Evolutionary conservation across 106 monocot genomes (phyloP).

Genomic region (Agapanthus africanus): DNA sequence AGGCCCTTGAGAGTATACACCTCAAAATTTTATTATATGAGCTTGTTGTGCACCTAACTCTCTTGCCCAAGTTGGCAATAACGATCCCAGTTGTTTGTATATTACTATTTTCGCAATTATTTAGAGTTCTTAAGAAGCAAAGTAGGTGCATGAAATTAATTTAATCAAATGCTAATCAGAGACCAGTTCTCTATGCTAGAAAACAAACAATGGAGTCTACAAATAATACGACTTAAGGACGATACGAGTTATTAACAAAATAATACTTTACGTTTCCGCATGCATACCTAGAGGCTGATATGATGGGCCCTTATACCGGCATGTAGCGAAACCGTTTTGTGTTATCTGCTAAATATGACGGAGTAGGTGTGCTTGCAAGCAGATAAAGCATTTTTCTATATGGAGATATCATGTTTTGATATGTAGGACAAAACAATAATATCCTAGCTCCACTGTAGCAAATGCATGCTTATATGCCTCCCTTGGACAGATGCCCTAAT

Average conservation of each 20-base stretch:
- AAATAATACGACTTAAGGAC: neutral
- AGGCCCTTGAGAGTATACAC: too few species aligned
- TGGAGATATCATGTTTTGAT: too few species aligned
- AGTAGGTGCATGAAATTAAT: neutral
- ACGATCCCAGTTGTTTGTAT: neutral
- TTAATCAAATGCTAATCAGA: neutral
- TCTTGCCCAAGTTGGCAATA: conserved; percentile 1
- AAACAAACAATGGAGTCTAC: neutral
- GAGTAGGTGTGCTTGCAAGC: too few species aligned
- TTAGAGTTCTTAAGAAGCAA: neutral
- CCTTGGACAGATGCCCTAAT: neutral
- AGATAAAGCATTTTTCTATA: too few species aligned
- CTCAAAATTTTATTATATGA: neutral
- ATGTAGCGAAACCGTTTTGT: too few species aligned
- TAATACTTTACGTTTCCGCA: too few species aligned
- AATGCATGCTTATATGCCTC: neutral
- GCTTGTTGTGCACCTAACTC: neutral
- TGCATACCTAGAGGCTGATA: too few species aligned
- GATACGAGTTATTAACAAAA: neutral
- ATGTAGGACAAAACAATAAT: neutral
- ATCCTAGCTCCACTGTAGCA: conserved; percentile 1
- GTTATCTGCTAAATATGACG: too few species aligned
- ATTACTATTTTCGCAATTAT: neutral
- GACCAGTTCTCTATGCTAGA: neutral
- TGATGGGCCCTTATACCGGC: too few species aligned